Percentiles rank a stretch among this genome's conserved stretches.
Conservation (phyloP, 1,284 basidiomycete genomes). For the Neotropicomus parvogracilis region DNA sequence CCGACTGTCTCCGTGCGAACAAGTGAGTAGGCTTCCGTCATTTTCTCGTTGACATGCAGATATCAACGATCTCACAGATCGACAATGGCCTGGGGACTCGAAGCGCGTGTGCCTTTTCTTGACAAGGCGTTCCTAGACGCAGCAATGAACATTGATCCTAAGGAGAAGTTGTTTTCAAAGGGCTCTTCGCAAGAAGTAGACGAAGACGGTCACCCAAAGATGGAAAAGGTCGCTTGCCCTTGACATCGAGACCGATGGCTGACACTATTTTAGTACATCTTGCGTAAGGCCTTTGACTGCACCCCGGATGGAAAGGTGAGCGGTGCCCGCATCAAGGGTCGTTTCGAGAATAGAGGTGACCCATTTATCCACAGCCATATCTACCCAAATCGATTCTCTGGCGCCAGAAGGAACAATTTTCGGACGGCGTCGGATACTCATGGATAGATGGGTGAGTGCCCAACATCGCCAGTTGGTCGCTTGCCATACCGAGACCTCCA, state of each 20-base stretch:
- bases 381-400: constrained; percentile 93
- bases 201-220: constrained; percentile 80
- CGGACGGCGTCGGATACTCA: constrained; percentile 98
- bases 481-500: constrained; percentile 1
- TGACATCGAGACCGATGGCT: constrained; percentile 7
- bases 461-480: not conserved
- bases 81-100: constrained; percentile 99
- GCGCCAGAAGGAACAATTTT: constrained; percentile 99
- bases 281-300: constrained; percentile 96
- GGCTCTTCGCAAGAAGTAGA: constrained; percentile 75
- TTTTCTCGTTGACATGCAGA: not conserved
- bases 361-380: constrained; percentile 64
- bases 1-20: constrained; percentile 98
- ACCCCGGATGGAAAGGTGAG: constrained; percentile 77
- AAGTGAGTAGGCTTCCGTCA: constrained; percentile 54
- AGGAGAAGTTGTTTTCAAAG: constrained; percentile 90
- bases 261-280: constrained; percentile 67
- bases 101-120: constrained; percentile 98
- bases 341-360: constrained; percentile 3
- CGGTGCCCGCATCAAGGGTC: not conserved
- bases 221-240: constrained; percentile 78
- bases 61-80: constrained; percentile 49
- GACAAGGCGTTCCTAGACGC: constrained; percentile 96
- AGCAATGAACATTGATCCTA: constrained; percentile 87
- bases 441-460: constrained; percentile 91